Conservation (phyloP, 352 stramenopile species). For the Pythium insidiosum region DNA sequence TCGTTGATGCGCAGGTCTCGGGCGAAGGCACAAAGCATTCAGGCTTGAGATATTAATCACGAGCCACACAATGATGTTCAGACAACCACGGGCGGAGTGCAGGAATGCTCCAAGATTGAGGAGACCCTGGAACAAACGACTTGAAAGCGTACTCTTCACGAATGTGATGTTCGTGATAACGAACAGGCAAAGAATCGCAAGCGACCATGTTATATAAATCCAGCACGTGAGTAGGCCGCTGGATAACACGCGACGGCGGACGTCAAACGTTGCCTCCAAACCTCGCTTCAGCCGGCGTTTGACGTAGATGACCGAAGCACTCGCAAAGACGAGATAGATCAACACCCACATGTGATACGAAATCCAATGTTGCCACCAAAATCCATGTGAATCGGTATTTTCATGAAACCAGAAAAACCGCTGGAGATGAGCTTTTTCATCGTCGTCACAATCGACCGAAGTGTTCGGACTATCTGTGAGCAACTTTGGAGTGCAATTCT, state of each 20-base stretch:
- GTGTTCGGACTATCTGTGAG: too few species aligned
- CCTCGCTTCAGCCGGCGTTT: conserved; percentile 61
- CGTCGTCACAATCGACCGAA: conserved; percentile 9
- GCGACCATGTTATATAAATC: conserved; percentile 82
- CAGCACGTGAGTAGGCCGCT: conserved; percentile 75
- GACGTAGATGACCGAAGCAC: conserved; percentile 69
- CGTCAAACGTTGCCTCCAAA: conserved; percentile 82
- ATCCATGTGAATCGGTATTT: conserved; percentile 63
- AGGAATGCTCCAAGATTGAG: conserved; percentile 75
- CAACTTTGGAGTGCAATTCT: too few species aligned
- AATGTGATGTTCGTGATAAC: conserved; percentile 38
- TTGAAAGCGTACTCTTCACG: conserved; percentile 20
- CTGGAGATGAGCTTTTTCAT: conserved; percentile 13
- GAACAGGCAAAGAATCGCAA: conserved; percentile 64
- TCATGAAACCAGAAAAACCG: conserved; percentile 83
- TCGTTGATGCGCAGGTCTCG: neutral
- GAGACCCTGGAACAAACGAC: conserved; percentile 34
- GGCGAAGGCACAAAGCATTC: conserved; percentile 22
- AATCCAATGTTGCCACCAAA: conserved; percentile 81
- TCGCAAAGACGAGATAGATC: conserved; percentile 66
- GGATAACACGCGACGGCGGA: conserved; percentile 63
- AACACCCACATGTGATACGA: conserved; percentile 79
- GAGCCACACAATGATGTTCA: conserved; percentile 85
- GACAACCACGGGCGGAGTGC: conserved; percentile 60
- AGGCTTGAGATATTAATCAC: conserved; percentile 68